Conservation (phyloP, 148 eudicot species). For the Rhododendron kiyosumense region DNA sequence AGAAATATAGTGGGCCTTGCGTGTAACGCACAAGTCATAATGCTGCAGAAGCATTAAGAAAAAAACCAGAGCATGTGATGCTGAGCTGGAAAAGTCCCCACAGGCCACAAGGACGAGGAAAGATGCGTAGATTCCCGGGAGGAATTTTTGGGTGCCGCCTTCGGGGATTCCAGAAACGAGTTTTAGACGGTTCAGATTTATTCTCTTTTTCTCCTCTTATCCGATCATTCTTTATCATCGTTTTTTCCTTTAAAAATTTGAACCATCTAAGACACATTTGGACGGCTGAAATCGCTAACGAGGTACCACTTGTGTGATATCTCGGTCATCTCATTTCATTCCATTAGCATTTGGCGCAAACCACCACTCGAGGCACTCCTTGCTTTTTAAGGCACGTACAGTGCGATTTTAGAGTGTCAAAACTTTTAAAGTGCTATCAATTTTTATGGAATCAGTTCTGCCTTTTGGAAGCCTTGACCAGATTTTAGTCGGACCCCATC, state of each 20-base stretch:
- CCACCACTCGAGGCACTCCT: background rate
- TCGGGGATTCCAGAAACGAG: too few relatives aligned
- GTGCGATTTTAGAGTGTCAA: background rate
- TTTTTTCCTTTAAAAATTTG: too few relatives aligned
- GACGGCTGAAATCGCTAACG: too few relatives aligned
- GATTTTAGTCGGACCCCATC: background rate
- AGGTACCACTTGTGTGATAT: background rate
- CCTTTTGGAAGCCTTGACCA: background rate
- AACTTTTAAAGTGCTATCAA: background rate
- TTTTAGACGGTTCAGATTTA: too few relatives aligned
- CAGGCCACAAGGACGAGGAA: background rate
- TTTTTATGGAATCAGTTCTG: background rate
- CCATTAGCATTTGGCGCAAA: background rate
- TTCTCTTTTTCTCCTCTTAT: accelerated
- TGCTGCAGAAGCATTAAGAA: background rate
- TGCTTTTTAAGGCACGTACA: background rate
- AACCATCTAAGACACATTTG: too few relatives aligned
- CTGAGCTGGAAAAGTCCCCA: slow-evolving; percentile 24
- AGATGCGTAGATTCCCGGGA: background rate
- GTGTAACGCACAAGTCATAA: slow-evolving; percentile 32
- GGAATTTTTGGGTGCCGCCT: too few relatives aligned
- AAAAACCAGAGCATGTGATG: slow-evolving; percentile 18
- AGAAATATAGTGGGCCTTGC: slow-evolving; percentile 21
- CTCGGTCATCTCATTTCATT: background rate
- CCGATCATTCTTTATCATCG: too few relatives aligned